Percentiles rank a stretch among this genome's conserved stretches.
These are phyloP conservation scores for Babesia sp. DNA, from an alignment of 169 alveolate genomes.

Conservation along the genomic window DNA sequence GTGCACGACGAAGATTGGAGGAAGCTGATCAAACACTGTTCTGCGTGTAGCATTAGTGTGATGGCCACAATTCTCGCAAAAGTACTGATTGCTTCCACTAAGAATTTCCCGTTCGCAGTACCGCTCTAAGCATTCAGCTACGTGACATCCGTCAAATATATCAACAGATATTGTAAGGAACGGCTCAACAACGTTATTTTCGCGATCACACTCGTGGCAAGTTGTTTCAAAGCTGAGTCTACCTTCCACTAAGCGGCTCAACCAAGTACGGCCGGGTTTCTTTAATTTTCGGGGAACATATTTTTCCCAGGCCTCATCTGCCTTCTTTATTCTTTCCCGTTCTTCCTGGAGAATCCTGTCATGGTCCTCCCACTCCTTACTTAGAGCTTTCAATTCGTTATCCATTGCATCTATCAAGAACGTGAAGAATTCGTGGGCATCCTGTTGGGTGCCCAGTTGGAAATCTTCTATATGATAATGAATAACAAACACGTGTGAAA, in stretches of 20 bases:
- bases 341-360: too few relatives aligned
- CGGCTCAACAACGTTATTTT: conserved; percentile 41
- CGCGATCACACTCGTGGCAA: conserved; percentile 44
- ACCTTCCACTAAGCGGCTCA: conserved; percentile 52
- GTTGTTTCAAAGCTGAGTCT: conserved; percentile 38
- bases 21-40: conserved; percentile 38
- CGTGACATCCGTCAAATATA: conserved; percentile 47
- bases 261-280: conserved; percentile 37
- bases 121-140: conserved; percentile 27
- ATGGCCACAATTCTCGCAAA: conserved; percentile 38
- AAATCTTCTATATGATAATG: too few relatives aligned
- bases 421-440: conserved; percentile 63
- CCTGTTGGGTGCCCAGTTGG: conserved; percentile 67
- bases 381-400: conserved; percentile 44
- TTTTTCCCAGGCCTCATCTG: too few relatives aligned
- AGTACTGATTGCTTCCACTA: conserved; percentile 49
- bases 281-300: not conserved
- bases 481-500: conserved; percentile 31
- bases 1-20: conserved; percentile 57
- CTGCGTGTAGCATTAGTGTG: conserved; percentile 47
- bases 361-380: not conserved
- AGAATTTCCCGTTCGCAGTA: conserved; percentile 48
- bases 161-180: conserved; percentile 56
- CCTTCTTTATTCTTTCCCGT: too few relatives aligned
- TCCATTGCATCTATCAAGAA: conserved; percentile 46